Conservation (phyloP, 78 protist species). For the Capsaspora owczarzaki region DNA sequence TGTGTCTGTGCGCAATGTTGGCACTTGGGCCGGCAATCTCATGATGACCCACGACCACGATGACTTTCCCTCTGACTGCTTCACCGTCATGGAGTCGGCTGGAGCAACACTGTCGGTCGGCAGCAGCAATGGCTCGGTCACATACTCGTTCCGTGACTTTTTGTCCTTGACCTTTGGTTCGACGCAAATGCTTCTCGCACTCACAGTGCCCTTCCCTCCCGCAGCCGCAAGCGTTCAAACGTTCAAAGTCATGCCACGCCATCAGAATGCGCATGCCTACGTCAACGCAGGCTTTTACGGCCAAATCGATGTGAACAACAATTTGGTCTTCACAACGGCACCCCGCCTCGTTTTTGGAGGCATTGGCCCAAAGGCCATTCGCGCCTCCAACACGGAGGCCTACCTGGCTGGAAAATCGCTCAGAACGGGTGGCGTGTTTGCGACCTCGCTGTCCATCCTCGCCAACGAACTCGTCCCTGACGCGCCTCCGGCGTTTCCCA, state of each 20-base stretch:
- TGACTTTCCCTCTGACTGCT: conserved; percentile 28
- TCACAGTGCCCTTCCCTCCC: conserved; percentile 1
- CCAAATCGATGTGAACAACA: not conserved
- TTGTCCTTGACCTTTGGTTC: too few species aligned
- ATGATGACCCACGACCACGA: not conserved
- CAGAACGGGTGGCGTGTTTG: too few species aligned
- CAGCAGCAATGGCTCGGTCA: not conserved
- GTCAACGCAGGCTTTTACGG: conserved; percentile 15
- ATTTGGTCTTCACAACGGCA: not conserved
- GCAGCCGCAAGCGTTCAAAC: not conserved
- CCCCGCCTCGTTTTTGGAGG: conserved; percentile 9
- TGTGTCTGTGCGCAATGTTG: conserved; percentile 19
- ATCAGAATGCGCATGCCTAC: conserved; percentile 18
- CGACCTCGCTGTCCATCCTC: not conserved
- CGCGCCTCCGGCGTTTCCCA: not conserved
- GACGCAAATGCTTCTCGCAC: too few species aligned
- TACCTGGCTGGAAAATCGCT: not conserved
- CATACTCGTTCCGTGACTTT: not conserved
- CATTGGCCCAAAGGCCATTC: not conserved
- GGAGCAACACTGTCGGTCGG: conserved; percentile 13
- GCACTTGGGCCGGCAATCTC: conserved; percentile 32
- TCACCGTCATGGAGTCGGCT: not conserved
- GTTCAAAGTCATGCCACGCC: conserved; percentile 12
- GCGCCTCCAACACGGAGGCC: not conserved
- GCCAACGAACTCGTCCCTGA: not conserved